A percentile compares a stretch with the other conserved stretches of the same genome.
Evolutionary conservation across 208 protist species (phyloP).

Genomic region (Naegleria fowleri): DNA sequence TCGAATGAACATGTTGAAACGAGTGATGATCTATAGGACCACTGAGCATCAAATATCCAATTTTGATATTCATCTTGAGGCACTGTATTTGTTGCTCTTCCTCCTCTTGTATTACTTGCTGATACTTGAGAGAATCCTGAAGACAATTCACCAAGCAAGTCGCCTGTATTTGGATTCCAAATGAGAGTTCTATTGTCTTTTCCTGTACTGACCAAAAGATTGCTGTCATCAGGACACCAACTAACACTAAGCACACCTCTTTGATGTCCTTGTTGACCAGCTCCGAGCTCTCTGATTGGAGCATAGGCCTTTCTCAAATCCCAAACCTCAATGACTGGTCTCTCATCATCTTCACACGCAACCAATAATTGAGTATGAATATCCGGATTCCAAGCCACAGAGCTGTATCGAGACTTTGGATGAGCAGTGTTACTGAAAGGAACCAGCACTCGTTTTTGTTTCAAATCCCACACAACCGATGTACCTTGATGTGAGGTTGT

Average conservation of each 20-base stretch:
- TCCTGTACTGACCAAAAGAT: conserved; percentile 79
- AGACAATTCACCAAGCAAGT: conserved; percentile 60
- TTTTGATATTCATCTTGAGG: conserved; percentile 44
- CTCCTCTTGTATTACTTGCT: background rate
- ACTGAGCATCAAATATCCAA: conserved; percentile 88
- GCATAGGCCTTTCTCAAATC: conserved; percentile 83
- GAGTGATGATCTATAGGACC: conserved; percentile 54
- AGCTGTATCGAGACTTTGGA: conserved; percentile 53
- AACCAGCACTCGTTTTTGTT: conserved; percentile 68
- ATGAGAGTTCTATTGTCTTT: conserved; percentile 85
- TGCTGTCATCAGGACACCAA: conserved; percentile 80
- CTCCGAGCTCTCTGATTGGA: conserved; percentile 63
- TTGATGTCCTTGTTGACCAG: conserved; percentile 52
- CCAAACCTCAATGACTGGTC: conserved; percentile 90
- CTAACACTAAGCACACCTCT: conserved; percentile 79
- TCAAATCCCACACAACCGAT: conserved; percentile 90
- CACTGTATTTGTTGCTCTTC: background rate
- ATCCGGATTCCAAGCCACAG: conserved; percentile 88
- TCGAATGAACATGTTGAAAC: background rate
- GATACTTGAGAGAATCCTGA: conserved; percentile 27
- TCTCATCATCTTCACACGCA: conserved; percentile 77
- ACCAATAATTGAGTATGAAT: conserved; percentile 79
- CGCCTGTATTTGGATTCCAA: conserved; percentile 81
- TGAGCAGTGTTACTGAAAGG: conserved; percentile 69
- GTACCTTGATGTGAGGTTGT: conserved; percentile 71